phyloP scores from a whole-genome alignment of 2,329 filamentous ascomycete genomes.

The Periconia sp. region DNA sequence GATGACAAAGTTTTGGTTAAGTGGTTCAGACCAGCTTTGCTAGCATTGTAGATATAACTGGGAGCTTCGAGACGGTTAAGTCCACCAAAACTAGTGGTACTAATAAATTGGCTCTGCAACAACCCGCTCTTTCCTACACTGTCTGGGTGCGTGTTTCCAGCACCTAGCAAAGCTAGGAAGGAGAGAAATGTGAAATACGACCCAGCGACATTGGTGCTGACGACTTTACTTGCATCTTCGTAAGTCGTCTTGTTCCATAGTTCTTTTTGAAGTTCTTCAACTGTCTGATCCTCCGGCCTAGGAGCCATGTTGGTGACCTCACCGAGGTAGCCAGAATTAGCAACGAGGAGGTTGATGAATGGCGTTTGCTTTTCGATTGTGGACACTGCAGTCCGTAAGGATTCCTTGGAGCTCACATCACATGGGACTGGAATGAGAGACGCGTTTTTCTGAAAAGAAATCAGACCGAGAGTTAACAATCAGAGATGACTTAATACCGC shows the following conservation, averaged over 20 bases:
- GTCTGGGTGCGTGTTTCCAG: neutral
- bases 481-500: neutral
- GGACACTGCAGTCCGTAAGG: slow-evolving; percentile 7
- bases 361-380: slow-evolving; percentile 2
- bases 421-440: slow-evolving; percentile 12
- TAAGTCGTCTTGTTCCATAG: slow-evolving; percentile 1
- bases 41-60: slow-evolving; percentile 2
- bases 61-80: neutral
- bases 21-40: slow-evolving; percentile 2
- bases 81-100: slow-evolving; percentile 1
- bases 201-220: slow-evolving; percentile 1
- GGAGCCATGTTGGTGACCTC: slow-evolving; percentile 1
- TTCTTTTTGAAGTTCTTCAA: slow-evolving; percentile 1
- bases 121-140: neutral
- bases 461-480: neutral
- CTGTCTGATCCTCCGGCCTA: neutral
- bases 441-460: neutral
- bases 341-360: slow-evolving; percentile 2
- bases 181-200: slow-evolving; percentile 3
- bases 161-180: neutral
- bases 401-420: slow-evolving; percentile 17
- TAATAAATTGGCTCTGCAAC: slow-evolving; percentile 2
- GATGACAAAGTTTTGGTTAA: slow-evolving; percentile 1
- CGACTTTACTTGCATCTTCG: slow-evolving; percentile 2
- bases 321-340: slow-evolving; percentile 1